Percentiles rank a stretch among this genome's conserved stretches.
Evolutionary conservation across 371 early-diverging fungal species (phyloP).

Genomic region (Mortierella sp.): DNA sequence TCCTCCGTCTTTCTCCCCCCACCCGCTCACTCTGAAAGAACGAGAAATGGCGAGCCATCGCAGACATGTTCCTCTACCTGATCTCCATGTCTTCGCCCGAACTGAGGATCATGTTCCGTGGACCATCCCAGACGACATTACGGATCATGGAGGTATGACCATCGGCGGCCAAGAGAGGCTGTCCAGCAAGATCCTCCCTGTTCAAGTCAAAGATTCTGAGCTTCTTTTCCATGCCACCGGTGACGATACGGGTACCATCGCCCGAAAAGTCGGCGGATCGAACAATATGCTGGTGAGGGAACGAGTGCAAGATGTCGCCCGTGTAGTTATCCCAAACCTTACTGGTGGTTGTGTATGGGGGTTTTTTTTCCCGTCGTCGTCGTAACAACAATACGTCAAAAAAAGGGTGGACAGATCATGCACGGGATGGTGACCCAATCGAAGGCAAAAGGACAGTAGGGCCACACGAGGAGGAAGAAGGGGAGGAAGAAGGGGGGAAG

Average conservation of each 20-base stretch:
- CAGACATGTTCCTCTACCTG: slow-evolving; percentile 49
- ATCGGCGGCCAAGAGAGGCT: slow-evolving; percentile 60
- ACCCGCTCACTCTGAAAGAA: too few relatives aligned
- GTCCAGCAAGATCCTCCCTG: slow-evolving; percentile 61
- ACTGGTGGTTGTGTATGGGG: too few relatives aligned
- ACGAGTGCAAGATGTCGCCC: slow-evolving; percentile 75
- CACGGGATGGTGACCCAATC: background rate
- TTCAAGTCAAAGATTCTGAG: slow-evolving; percentile 84
- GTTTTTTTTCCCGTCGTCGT: background rate
- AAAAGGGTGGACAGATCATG: slow-evolving; percentile 1
- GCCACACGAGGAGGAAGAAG: too few relatives aligned
- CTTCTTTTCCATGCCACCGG: slow-evolving; percentile 84
- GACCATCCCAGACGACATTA: slow-evolving; percentile 77
- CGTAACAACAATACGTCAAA: background rate
- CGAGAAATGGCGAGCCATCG: too few relatives aligned
- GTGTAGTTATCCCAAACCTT: slow-evolving; percentile 87
- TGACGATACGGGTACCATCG: slow-evolving; percentile 75
- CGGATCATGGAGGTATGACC: slow-evolving; percentile 75
- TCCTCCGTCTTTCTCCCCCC: too few relatives aligned
- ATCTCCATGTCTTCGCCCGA: slow-evolving; percentile 73
- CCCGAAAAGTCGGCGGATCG: slow-evolving; percentile 80
- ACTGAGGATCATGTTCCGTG: slow-evolving; percentile 65
- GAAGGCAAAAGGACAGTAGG: background rate
- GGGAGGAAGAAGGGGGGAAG: too few relatives aligned
- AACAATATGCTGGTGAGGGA: slow-evolving; percentile 84